A percentile compares a stretch with the other conserved stretches of the same genome.
These are phyloP conservation scores for Kitagawia praeruptora DNA, from an alignment of 129 eudicot species.

Conservation along the genomic window DNA sequence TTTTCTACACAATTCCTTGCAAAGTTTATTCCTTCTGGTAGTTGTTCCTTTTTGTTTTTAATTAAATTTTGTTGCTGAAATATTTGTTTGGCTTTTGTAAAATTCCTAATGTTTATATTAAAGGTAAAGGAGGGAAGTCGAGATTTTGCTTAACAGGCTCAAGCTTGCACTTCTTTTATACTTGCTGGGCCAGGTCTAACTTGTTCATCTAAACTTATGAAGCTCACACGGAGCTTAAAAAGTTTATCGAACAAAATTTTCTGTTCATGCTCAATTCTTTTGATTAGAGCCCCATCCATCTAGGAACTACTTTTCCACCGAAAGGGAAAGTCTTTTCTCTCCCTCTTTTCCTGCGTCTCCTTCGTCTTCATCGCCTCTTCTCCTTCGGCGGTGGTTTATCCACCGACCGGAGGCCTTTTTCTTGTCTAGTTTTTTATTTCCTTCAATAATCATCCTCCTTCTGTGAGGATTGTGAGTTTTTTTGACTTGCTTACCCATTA, in stretches of 20 bases:
- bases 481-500: too few species aligned
- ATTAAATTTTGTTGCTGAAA: neutral
- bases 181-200: neutral
- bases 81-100: neutral
- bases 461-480: too few species aligned
- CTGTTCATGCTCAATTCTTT: neutral
- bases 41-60: neutral
- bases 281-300: neutral
- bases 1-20: neutral
- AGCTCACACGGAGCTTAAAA: neutral
- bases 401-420: too few species aligned
- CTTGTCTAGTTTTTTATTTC: too few species aligned
- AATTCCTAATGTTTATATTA: neutral
- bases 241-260: neutral
- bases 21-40: neutral
- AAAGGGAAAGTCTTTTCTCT: too few species aligned
- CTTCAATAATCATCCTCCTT: too few species aligned
- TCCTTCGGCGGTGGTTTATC: too few species aligned
- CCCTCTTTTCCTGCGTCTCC: too few species aligned
- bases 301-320: too few species aligned
- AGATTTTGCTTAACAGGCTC: neutral
- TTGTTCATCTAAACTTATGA: neutral
- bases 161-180: neutral
- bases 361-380: too few species aligned
- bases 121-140: neutral